These are phyloP conservation scores for Cutaneotrichosporon mucoides DNA, from an alignment of 1,284 basidiomycete genomes.

Conservation along the genomic window DNA sequence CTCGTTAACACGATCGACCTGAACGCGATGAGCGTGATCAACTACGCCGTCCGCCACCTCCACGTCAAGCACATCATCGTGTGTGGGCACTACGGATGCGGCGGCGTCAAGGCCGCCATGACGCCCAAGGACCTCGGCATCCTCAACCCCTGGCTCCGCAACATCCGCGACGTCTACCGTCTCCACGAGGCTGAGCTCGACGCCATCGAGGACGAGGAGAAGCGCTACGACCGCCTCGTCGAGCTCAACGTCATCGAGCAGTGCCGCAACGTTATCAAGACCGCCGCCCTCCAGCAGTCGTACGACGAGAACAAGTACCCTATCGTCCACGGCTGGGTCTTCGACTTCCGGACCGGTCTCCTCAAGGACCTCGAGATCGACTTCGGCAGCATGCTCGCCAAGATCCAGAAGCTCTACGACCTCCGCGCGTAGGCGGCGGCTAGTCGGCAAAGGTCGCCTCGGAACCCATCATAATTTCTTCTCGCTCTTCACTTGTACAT, in stretches of 20 bases:
- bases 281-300: slow-evolving; percentile 16
- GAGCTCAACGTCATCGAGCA: slow-evolving; percentile 23
- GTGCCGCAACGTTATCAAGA: slow-evolving; percentile 23
- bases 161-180: slow-evolving; percentile 22
- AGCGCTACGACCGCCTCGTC: slow-evolving; percentile 19
- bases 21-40: slow-evolving; percentile 19
- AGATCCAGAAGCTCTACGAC: slow-evolving; percentile 25
- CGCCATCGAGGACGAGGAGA: slow-evolving; percentile 2
- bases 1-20: slow-evolving; percentile 21
- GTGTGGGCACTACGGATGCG: slow-evolving; percentile 22
- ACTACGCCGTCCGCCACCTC: slow-evolving; percentile 20
- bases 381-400: slow-evolving; percentile 6
- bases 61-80: slow-evolving; percentile 23
- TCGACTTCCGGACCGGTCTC: slow-evolving; percentile 17
- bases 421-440: slow-evolving; percentile 4
- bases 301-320: slow-evolving; percentile 16
- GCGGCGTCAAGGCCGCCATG: slow-evolving; percentile 21
- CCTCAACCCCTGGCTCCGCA: slow-evolving; percentile 23
- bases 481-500: too few relatives aligned
- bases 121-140: slow-evolving; percentile 21
- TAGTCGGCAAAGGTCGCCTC: too few relatives aligned
- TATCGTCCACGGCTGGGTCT: slow-evolving; percentile 21
- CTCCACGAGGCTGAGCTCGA: slow-evolving; percentile 21
- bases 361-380: slow-evolving; percentile 23
- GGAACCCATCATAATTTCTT: too few relatives aligned